Evolutionary conservation across 202 grass and related monocot species (phyloP).

Genomic region (Digitaria exilis): DNA sequence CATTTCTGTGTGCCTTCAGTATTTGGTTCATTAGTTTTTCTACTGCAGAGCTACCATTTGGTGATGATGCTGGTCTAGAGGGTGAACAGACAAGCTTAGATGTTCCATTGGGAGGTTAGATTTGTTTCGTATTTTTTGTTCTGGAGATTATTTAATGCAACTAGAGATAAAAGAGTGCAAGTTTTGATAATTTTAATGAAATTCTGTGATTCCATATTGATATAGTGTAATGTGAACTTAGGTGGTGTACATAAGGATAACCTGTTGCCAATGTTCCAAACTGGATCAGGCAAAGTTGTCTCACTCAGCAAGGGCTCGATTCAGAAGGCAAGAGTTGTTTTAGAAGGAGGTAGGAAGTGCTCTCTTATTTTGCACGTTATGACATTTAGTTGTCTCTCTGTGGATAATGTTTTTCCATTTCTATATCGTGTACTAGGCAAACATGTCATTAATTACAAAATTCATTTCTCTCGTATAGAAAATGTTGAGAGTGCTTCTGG

Average conservation of each 20-base stretch:
- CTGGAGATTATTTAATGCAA: conserved; percentile 5
- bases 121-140: conserved; percentile 7
- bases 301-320: conserved; percentile 51
- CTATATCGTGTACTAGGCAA: neutral
- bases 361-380: conserved; percentile 13
- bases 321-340: conserved; percentile 58
- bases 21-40: neutral
- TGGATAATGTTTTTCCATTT: conserved; percentile 6
- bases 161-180: neutral
- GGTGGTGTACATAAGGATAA: conserved; percentile 27
- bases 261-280: conserved; percentile 61
- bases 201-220: conserved; percentile 11
- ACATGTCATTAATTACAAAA: conserved; percentile 16
- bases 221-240: conserved; percentile 31
- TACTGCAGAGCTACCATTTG: conserved; percentile 42
- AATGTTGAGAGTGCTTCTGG: conserved; percentile 25
- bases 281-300: conserved; percentile 58
- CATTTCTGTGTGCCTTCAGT: neutral
- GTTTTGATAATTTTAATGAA: neutral
- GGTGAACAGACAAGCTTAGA: neutral
- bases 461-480: conserved; percentile 17
- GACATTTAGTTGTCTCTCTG: neutral
- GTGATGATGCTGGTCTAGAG: neutral
- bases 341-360: conserved; percentile 55
- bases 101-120: conserved; percentile 41